phyloP scores from a whole-genome alignment of 192 early-diverging fungal genomes.

The Gamsiella multidivaricata region DNA sequence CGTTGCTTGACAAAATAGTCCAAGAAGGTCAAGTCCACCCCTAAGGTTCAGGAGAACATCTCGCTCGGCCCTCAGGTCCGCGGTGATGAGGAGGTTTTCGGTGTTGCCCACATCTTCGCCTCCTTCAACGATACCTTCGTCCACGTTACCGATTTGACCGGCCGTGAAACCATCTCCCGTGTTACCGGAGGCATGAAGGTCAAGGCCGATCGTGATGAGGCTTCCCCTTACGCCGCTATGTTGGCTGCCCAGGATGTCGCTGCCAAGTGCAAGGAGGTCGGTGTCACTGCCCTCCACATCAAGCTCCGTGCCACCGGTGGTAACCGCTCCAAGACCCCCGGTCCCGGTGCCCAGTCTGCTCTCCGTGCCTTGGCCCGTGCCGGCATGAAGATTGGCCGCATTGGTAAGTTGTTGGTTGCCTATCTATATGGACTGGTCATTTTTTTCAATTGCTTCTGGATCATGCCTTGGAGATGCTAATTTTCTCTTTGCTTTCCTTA shows the following conservation, averaged over 20 bases:
- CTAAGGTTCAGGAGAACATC: conserved; percentile 86
- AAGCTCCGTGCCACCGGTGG: conserved; percentile 99
- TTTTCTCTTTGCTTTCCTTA: conserved; percentile 6
- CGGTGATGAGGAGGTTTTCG: conserved; percentile 98
- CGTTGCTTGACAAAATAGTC: conserved; percentile 12
- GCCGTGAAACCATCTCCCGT: conserved; percentile 98
- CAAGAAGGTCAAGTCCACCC: conserved; percentile 76
- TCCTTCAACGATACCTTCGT: conserved; percentile 99
- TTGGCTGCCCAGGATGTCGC: conserved; percentile 99
- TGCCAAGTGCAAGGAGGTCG: conserved; percentile 98
- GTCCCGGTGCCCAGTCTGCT: conserved; percentile 96
- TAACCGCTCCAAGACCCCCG: conserved; percentile 98
- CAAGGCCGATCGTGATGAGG: conserved; percentile 99
- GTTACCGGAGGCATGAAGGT: conserved; percentile 99
- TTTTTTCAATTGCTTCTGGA: conserved; percentile 69
- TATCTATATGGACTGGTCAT: conserved; percentile 97
- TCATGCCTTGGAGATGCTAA: conserved; percentile 5
- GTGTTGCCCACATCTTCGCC: conserved; percentile 99
- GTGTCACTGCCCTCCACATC: conserved; percentile 99
- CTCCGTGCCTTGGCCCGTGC: conserved; percentile 99
- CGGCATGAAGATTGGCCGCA: conserved; percentile 97
- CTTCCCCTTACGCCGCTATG: conserved; percentile 99
- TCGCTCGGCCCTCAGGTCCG: conserved; percentile 97
- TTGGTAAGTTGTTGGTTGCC: conserved; percentile 82
- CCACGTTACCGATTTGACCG: conserved; percentile 99